Base-by-base conservation (phyloP, 1,284 basidiomycete species). In the Microbotryum lychnidis-dioicae region DNA sequence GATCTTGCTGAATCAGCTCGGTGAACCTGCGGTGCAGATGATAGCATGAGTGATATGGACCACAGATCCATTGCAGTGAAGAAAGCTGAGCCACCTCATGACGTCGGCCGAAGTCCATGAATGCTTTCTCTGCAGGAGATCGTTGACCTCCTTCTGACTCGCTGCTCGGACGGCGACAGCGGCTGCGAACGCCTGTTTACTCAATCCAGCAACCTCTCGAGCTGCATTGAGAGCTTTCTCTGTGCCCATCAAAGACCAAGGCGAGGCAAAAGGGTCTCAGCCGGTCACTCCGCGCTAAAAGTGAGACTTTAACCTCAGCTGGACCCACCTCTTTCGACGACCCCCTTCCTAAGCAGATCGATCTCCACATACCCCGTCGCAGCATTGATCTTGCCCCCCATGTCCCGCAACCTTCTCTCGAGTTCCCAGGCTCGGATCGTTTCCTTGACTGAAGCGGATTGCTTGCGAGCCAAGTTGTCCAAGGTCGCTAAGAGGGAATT, bases 301-400 rank as follows among this genome's bases (percentile, higher is more conserved):
- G 31, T 31, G 31, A 16, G 47, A 5, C 18, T 20, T 31, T 33
- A 54, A 31, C 21, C 3, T 29, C 21, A 52, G 27, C 29, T 12
- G 33, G 12, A 25, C 80, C 65, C 72, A 90, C 91, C 91, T 80
- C 87, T 85, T 55, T 83, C 82, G 37, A 82, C 84, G n/a, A 94
- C 91, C 50, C 80, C 79, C 64, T 76, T 77, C 75, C 94, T 93
- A 61, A 96, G 76, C 33, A 79, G 79, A 70, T 94, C 91, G 47
- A 96, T 93, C 73, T 88, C 86, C 67, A 87, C 85, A 71, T 96
- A 96, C 0, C 91, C 92, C 14, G 91, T 92, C 31, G 87, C 83
- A 65, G 83, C 83, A 72, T 93, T 96, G 63, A 96, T 77, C 71
- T 87, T 82, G 14, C 81, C 77, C 9, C 90, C 89, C 1, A 92